Conservation (phyloP, 2,329 filamentous ascomycete genomes). For the Lecanicillium sp. region DNA sequence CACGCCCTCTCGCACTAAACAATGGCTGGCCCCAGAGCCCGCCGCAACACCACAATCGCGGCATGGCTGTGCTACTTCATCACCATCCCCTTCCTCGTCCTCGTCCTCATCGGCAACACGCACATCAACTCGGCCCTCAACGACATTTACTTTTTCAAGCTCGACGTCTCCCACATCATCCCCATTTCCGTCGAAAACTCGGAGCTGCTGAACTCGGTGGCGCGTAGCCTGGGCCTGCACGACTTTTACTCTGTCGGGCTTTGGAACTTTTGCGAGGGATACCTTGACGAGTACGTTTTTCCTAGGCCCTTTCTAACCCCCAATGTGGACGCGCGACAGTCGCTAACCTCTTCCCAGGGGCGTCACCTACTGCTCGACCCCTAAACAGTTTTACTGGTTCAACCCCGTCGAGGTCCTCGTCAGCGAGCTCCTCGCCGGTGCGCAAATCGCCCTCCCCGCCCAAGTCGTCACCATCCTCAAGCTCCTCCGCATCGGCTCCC, state of each 20-base stretch:
- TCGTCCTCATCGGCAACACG: conserved; percentile 73
- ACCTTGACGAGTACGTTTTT: conserved; percentile 50
- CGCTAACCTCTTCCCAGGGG: conserved; percentile 39
- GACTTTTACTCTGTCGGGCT: conserved; percentile 92
- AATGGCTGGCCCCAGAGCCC: conserved; percentile 25
- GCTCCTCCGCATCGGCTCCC: conserved; percentile 67
- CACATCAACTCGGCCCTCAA: conserved; percentile 54
- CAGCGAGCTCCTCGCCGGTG: conserved; percentile 72
- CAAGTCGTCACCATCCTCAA: conserved; percentile 67
- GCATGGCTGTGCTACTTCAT: conserved; percentile 67
- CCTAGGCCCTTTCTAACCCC: conserved; percentile 22
- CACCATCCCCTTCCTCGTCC: conserved; percentile 70
- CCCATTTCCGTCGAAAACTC: conserved; percentile 66
- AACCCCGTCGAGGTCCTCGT: conserved; percentile 80
- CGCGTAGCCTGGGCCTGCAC: conserved; percentile 77
- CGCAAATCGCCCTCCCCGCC: conserved; percentile 73
- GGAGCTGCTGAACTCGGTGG: conserved; percentile 77
- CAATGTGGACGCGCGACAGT: not conserved
- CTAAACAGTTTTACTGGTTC: conserved; percentile 76
- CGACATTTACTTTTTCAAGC: conserved; percentile 75
- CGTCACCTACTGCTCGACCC: conserved; percentile 68
- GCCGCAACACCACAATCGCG: conserved; percentile 56
- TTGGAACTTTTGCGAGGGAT: conserved; percentile 91
- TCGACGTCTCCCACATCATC: conserved; percentile 78
- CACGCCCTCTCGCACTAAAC: not conserved